These are phyloP conservation scores for Acanthamoeba triangularis DNA, from an alignment of 208 protist genomes.

Conservation along the genomic window DNA sequence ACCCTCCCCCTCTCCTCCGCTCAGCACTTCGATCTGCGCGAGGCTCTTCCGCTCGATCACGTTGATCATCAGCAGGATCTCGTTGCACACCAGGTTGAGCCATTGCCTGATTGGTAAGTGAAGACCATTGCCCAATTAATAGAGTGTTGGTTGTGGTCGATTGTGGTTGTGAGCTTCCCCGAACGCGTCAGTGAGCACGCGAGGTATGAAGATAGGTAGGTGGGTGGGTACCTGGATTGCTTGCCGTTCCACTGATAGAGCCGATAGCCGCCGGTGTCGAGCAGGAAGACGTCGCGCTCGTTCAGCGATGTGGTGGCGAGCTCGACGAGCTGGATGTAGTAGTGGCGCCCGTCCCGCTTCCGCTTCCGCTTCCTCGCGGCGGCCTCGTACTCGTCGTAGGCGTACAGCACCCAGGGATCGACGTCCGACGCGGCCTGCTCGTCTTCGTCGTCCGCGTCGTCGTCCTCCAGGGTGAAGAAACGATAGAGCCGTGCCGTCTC, in stretches of 20 bases:
- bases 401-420: neutral
- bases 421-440: neutral
- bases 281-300: conserved; percentile 32
- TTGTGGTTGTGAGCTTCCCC: no score
- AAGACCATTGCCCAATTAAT: no score
- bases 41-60: conserved; percentile 32
- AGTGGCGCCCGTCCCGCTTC: neutral
- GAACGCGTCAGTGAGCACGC: no score
- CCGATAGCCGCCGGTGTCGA: conserved; percentile 36
- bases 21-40: neutral
- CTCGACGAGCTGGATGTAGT: conserved; percentile 29
- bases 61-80: neutral
- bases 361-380: neutral
- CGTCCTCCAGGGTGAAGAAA: conserved; percentile 5
- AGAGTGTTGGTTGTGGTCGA: no score
- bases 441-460: conserved; percentile 5
- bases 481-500: neutral
- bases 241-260: conserved; percentile 63
- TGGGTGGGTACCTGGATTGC: neutral
- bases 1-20: neutral
- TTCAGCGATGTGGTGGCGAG: neutral
- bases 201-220: no score
- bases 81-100: conserved; percentile 33
- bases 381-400: conserved; percentile 15
- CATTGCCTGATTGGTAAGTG: neutral